phyloP scores from a whole-genome alignment of 768 basidiomycete genomes.

The Hericium rajendrae region DNA sequence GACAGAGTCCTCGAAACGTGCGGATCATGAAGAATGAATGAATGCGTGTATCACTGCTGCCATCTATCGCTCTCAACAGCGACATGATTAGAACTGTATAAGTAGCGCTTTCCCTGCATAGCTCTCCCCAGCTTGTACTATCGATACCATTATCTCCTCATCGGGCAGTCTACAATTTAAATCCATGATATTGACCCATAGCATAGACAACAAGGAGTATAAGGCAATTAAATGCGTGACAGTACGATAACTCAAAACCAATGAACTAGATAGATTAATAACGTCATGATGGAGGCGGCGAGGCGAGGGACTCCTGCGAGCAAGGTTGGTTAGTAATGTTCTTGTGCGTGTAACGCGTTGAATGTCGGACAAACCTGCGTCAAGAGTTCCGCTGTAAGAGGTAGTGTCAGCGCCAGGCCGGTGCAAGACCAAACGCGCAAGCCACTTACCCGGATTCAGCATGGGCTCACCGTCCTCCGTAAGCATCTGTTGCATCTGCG shows the following conservation, averaged over 20 bases:
- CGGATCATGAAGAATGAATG: too few species aligned
- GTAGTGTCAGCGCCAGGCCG: constrained; percentile 1
- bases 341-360: background rate
- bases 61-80: constrained; percentile 31
- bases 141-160: background rate
- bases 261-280: background rate
- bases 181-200: constrained; percentile 3
- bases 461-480: constrained; percentile 60
- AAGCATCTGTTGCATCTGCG: constrained; percentile 24
- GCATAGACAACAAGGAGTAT: background rate
- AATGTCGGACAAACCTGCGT: constrained; percentile 39
- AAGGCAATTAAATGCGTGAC: background rate
- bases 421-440: background rate
- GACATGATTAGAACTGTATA: constrained; percentile 8
- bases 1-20: background rate
- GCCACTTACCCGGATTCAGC: constrained; percentile 51
- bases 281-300: constrained; percentile 49
- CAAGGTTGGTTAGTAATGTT: constrained; percentile 8
- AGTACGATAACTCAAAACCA: background rate
- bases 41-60: constrained; percentile 2
- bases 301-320: constrained; percentile 51
- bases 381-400: constrained; percentile 42
- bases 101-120: constrained; percentile 4
- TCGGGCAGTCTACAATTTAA: constrained; percentile 1
- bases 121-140: constrained; percentile 30